Conservation (phyloP, 495 filamentous ascomycete species). For the Penicillium psychrofluorescens region DNA sequence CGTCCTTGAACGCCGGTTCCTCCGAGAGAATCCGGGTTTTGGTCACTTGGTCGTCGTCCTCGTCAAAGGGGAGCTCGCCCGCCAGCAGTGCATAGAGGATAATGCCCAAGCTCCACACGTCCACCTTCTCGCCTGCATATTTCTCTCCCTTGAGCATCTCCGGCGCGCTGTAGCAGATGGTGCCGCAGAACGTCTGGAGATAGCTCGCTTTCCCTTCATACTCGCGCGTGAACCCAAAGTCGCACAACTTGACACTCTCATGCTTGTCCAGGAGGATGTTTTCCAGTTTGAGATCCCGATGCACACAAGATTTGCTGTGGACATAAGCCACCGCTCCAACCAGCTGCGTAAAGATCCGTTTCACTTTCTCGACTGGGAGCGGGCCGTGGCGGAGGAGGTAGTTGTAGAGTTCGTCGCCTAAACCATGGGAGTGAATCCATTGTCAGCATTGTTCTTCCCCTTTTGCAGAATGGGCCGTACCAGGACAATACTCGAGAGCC, state of each 20-base stretch:
- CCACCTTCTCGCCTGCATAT: constrained; percentile 94
- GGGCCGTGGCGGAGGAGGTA: constrained; percentile 83
- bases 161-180: constrained; percentile 93
- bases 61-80: constrained; percentile 93
- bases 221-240: constrained; percentile 96
- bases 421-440: constrained; percentile 1
- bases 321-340: constrained; percentile 95
- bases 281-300: constrained; percentile 93
- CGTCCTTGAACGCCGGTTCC: constrained; percentile 72
- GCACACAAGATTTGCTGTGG: constrained; percentile 90
- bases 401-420: constrained; percentile 95
- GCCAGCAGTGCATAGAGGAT: constrained; percentile 90
- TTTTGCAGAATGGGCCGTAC: constrained; percentile 38
- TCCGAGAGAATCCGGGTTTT: constrained; percentile 75
- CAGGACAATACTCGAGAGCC: constrained; percentile 93
- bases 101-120: constrained; percentile 96
- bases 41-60: constrained; percentile 82
- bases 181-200: constrained; percentile 95
- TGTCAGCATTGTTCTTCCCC: background rate
- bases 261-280: constrained; percentile 96
- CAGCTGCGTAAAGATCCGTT: constrained; percentile 91
- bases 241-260: constrained; percentile 97
- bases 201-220: constrained; percentile 95
- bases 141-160: constrained; percentile 99
- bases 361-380: constrained; percentile 79